A percentile compares a stretch with the other conserved stretches of the same genome.
Conservation (phyloP, 2,329 filamentous ascomycete species). For the Nothopassalora personata region DNA sequence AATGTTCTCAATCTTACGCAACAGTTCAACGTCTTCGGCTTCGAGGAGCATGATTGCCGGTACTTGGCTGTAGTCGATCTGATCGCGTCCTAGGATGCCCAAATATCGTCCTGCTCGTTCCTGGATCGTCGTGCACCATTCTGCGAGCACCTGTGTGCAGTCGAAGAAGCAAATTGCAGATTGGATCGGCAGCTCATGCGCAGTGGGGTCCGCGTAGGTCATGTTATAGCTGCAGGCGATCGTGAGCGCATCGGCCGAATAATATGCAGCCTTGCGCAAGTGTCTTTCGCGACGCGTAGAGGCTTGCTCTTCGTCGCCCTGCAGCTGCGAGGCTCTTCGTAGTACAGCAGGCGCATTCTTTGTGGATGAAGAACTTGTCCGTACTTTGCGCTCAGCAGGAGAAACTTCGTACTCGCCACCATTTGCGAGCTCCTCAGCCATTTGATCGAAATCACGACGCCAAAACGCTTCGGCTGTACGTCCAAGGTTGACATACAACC, state of each 20-base stretch:
- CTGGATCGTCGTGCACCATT: conserved; percentile 90
- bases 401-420: conserved; percentile 55
- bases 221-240: conserved; percentile 84
- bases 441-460: conserved; percentile 86
- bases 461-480: conserved; percentile 89
- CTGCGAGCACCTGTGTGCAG: conserved; percentile 86
- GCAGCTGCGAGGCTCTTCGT: conserved; percentile 24
- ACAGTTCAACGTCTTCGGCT: conserved; percentile 80
- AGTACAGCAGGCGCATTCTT: conserved; percentile 9
- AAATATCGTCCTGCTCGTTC: conserved; percentile 88
- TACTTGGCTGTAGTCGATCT: conserved; percentile 71
- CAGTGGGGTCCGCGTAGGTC: conserved; percentile 77
- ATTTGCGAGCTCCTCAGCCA: conserved; percentile 78
- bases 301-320: conserved; percentile 15
- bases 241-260: conserved; percentile 83
- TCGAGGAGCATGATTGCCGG: conserved; percentile 86
- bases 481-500: conserved; percentile 88
- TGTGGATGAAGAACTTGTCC: conserved; percentile 1
- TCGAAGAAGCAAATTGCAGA: conserved; percentile 90
- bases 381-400: conserved; percentile 4
- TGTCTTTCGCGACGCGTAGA: conserved; percentile 76
- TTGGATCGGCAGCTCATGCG: conserved; percentile 80
- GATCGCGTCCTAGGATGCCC: conserved; percentile 77
- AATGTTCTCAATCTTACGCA: conserved; percentile 77
- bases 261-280: conserved; percentile 88